Conservation (phyloP, 352 stramenopile genomes). For the Blastocystis sp. region DNA sequence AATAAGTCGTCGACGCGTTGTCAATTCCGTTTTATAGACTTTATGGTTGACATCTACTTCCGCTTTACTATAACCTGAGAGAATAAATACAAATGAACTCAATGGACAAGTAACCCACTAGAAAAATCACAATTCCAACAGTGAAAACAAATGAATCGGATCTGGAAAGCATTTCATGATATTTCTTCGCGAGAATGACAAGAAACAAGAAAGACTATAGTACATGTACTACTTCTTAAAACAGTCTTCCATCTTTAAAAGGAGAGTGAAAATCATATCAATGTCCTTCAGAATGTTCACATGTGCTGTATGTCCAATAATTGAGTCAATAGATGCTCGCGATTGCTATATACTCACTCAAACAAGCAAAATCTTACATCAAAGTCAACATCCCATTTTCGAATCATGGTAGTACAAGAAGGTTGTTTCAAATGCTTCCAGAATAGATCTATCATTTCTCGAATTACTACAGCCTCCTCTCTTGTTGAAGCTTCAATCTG, state of each 20-base stretch:
- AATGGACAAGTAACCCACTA: slow-evolving; percentile 46
- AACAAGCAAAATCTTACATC: neutral
- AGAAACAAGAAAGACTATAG: neutral
- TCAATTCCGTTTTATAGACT: neutral
- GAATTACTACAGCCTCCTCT: neutral
- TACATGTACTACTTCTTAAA: slow-evolving; percentile 9
- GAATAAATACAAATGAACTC: neutral
- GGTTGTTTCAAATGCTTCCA: slow-evolving; percentile 46
- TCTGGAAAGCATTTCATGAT: neutral
- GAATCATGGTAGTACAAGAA: slow-evolving; percentile 10
- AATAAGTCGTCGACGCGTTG: neutral
- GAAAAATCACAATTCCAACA: slow-evolving; percentile 11
- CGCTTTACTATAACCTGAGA: neutral
- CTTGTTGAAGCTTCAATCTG: slow-evolving; percentile 10
- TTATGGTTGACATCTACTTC: neutral
- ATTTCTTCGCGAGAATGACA: neutral
- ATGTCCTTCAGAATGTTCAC: slow-evolving; percentile 33
- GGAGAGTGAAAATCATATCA: slow-evolving; percentile 26
- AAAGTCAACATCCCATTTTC: slow-evolving; percentile 36
- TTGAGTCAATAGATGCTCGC: neutral
- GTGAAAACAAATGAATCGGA: neutral
- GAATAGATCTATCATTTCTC: slow-evolving; percentile 25
- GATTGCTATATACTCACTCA: slow-evolving; percentile 8
- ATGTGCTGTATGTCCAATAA: slow-evolving; percentile 26
- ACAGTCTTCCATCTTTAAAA: slow-evolving; percentile 57